Evolutionary conservation across 768 basidiomycete genomes (phyloP).

Genomic region (Heimioporus sp.): DNA sequence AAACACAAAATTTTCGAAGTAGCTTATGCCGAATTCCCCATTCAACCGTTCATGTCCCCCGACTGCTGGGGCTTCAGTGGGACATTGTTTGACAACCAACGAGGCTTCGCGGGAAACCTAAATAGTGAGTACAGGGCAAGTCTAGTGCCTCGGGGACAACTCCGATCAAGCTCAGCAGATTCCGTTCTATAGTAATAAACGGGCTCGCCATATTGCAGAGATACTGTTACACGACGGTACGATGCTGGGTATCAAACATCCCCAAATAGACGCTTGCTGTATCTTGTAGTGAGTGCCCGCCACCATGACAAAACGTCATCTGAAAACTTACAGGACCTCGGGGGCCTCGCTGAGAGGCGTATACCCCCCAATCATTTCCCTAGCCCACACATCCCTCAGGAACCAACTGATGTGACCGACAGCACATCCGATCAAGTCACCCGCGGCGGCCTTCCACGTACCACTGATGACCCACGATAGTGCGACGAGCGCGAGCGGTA

Average conservation of each 20-base stretch:
- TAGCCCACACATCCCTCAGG: constrained; percentile 81
- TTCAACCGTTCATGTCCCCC: no score
- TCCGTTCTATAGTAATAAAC: no score
- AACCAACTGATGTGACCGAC: constrained; percentile 90
- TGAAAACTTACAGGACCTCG: constrained; percentile 56
- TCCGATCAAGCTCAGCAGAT: no score
- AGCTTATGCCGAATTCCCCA: no score
- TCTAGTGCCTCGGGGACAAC: no score
- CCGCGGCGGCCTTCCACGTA: constrained; percentile 79
- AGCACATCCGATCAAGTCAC: constrained; percentile 79
- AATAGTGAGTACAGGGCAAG: no score
- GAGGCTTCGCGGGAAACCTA: no score
- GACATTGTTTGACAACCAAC: no score
- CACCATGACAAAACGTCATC: neutral
- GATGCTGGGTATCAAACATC: constrained; percentile 35
- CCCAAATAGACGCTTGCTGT: constrained; percentile 66
- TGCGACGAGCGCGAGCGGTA: constrained; percentile 86
- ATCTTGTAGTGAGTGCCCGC: constrained; percentile 1
- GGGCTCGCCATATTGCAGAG: neutral
- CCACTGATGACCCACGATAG: constrained; percentile 85
- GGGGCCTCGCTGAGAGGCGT: constrained; percentile 75
- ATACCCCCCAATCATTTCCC: constrained; percentile 80
- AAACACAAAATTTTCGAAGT: no score
- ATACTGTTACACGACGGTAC: constrained; percentile 8
- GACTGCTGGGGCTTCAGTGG: no score